Conservation (phyloP, 2,329 filamentous ascomycete species). For the Xylaria sp. region DNA sequence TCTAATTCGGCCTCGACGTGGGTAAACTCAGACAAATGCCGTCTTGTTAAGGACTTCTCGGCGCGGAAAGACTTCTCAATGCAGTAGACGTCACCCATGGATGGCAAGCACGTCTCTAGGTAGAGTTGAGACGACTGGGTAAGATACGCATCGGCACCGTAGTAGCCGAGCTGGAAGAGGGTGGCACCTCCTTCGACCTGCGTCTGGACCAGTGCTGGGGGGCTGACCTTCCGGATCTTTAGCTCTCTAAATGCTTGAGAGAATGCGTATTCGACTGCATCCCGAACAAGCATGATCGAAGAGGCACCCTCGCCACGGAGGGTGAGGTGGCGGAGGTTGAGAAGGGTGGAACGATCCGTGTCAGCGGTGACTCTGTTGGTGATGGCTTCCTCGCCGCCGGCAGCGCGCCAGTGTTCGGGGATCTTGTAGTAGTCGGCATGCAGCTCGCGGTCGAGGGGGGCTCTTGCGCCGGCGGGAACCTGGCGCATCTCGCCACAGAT, state of each 20-base stretch:
- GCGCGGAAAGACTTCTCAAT: constrained; percentile 99
- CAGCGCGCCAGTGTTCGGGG: constrained; percentile 72
- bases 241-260: constrained; percentile 80
- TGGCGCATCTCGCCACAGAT: constrained; percentile 86
- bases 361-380: constrained; percentile 77
- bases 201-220: constrained; percentile 92
- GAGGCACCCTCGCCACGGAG: constrained; percentile 86
- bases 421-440: constrained; percentile 91
- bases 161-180: constrained; percentile 90
- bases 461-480: constrained; percentile 80
- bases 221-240: constrained; percentile 83
- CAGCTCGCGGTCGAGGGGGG: constrained; percentile 86
- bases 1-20: constrained; percentile 97
- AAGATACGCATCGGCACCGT: constrained; percentile 89
- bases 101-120: constrained; percentile 92
- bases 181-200: constrained; percentile 94
- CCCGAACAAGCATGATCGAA: constrained; percentile 88
- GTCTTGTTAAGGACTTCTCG: constrained; percentile 93
- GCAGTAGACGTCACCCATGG: constrained; percentile 94
- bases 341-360: constrained; percentile 47
- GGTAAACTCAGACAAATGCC: constrained; percentile 95
- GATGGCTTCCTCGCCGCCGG: constrained; percentile 89
- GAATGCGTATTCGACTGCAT: constrained; percentile 84
- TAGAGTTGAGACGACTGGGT: constrained; percentile 98
- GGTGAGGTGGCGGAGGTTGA: constrained; percentile 72